Evolutionary conservation across 2,329 filamentous ascomycete species (phyloP), one percentile per base, ranked within the genome.

Genomic region (Cercospora zeae-maydis): DNA sequence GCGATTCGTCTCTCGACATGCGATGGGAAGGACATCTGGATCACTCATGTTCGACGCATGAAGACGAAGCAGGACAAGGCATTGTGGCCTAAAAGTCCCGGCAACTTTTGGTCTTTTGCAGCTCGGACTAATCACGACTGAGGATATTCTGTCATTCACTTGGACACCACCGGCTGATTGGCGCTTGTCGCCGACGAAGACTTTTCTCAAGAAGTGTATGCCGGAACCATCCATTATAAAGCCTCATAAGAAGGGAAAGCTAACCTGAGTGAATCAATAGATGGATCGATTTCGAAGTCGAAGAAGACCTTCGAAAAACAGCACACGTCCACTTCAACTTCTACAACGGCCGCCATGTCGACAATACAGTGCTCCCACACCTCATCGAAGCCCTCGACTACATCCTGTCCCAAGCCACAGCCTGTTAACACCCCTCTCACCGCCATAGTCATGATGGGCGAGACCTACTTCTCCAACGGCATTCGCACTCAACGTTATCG

Each of bases 401-500:
- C 58, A 71, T 79, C 33, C 62, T 76, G 5, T 63, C 68, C n/a
- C 68, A 67, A 9, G 72, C 75, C 47, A 71, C 72, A 0, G 30
- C 61, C n/a, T n/a, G n/a, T n/a, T 14, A 66, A 72, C 14, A 64
- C 62, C 11, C 73, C 74, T 0, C 69, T 80, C n/a, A 67, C 71
- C 4, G 77, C 76, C 0, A 64, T 77, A 5, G 74, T 78, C 1
- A 71, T 79, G 19, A 76, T 80, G 70, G 78, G 77, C 49, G 78
- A 78, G 33, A 70, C 73, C 4, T 80, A 79, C 64, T 80, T 80
- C 67, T 78, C 75, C 71, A 79, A 79, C 61, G 78, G 78, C 30
- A 78, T 80, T n/a, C 54, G 77, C 78, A 6, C 73, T 80, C 19
- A 80, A 80, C 59, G 77, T 79, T 49, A 79, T 79, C 65, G 78